Conservation (phyloP, 176 grass and related monocot genomes). For the Paspalum notatum region DNA sequence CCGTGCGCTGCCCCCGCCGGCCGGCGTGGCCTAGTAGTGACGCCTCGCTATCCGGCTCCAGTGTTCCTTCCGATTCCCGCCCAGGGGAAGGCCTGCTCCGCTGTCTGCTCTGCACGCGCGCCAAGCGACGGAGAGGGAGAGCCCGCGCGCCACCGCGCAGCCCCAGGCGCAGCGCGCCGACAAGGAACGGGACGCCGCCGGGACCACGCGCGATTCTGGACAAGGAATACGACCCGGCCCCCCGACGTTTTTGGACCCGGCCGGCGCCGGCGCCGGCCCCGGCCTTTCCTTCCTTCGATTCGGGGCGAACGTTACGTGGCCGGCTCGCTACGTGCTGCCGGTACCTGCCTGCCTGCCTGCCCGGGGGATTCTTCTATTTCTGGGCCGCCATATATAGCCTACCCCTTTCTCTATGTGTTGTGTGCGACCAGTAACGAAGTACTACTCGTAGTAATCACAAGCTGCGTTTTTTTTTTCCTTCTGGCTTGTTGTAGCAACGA, state of each 20-base stretch:
- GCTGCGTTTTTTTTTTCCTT: background rate
- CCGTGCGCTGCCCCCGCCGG: background rate
- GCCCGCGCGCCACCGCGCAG: too few species aligned
- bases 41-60: conserved; percentile 40
- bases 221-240: background rate
- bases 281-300: conserved; percentile 29
- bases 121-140: too few species aligned
- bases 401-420: too few species aligned
- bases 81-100: background rate
- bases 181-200: conserved; percentile 12
- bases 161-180: conserved; percentile 17
- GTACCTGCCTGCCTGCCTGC: background rate
- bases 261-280: too few species aligned
- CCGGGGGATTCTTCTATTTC: background rate
- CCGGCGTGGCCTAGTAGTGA: background rate
- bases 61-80: background rate
- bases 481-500: background rate
- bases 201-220: conserved; percentile 38
- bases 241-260: background rate
- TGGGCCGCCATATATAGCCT: too few species aligned
- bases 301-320: background rate
- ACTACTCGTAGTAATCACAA: too few species aligned
- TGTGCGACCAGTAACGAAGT: too few species aligned
- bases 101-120: too few species aligned
- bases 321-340: background rate